A percentile compares a stretch with the other conserved stretches of the same genome.
Evolutionary conservation across 768 basidiomycete species (phyloP).

Genomic region (Lentinula guzmanii): DNA sequence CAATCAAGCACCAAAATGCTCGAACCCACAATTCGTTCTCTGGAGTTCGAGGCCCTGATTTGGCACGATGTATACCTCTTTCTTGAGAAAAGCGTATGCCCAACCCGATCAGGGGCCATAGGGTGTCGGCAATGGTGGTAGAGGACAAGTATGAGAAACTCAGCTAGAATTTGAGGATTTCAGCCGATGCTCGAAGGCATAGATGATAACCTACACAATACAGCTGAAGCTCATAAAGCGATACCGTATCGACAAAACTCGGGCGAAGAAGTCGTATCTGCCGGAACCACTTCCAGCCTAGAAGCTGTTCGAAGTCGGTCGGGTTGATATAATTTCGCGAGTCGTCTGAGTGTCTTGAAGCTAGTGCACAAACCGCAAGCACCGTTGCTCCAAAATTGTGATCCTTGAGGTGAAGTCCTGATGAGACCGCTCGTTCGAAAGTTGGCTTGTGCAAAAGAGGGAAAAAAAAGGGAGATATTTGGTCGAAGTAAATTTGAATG

Average conservation of each 20-base stretch:
- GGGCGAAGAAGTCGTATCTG: slow-evolving; percentile 26
- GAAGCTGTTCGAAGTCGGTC: background rate
- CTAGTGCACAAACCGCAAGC: slow-evolving; percentile 47
- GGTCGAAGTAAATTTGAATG: slow-evolving; percentile 42
- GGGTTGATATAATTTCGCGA: slow-evolving; percentile 25
- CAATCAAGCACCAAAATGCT: slow-evolving; percentile 9
- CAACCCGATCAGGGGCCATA: slow-evolving; percentile 31
- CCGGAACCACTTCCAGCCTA: slow-evolving; percentile 33
- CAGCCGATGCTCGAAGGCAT: slow-evolving; percentile 9
- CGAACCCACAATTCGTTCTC: slow-evolving; percentile 9
- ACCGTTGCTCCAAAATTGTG: slow-evolving; percentile 33
- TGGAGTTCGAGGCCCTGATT: slow-evolving; percentile 8
- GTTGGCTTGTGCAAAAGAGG: slow-evolving; percentile 48
- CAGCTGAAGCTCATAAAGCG: slow-evolving; percentile 33
- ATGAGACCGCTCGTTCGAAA: slow-evolving; percentile 34
- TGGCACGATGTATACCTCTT: slow-evolving; percentile 36
- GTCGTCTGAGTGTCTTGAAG: slow-evolving; percentile 36
- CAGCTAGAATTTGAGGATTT: background rate
- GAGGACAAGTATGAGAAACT: slow-evolving; percentile 25
- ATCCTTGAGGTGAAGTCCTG: background rate
- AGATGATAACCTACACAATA: slow-evolving; percentile 20
- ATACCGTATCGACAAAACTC: slow-evolving; percentile 23
- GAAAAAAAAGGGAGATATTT: slow-evolving; percentile 25
- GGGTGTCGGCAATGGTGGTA: slow-evolving; percentile 15
- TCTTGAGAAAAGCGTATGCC: slow-evolving; percentile 36